These are phyloP conservation scores for Raddia guianensis DNA, from an alignment of 176 grass and related monocot genomes.

Conservation along the genomic window DNA sequence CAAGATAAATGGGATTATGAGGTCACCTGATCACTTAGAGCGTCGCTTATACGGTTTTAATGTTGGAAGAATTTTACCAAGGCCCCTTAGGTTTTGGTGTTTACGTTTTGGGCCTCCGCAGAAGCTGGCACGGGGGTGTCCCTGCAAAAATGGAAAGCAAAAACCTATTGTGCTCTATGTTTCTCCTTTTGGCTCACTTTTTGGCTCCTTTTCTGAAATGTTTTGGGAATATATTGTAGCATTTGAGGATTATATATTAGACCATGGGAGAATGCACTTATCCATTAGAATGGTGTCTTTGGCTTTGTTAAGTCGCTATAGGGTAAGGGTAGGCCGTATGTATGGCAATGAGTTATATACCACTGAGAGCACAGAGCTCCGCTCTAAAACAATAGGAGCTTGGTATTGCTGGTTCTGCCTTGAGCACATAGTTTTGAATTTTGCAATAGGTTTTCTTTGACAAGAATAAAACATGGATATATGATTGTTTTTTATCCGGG, in stretches of 20 bases:
- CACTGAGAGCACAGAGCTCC: not conserved
- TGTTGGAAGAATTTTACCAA: constrained; percentile 7
- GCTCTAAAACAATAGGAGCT: not conserved
- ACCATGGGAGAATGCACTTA: constrained; percentile 48
- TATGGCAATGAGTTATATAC: constrained; percentile 19
- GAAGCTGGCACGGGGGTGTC: constrained; percentile 20
- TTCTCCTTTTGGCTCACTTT: constrained; percentile 12
- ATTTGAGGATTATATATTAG: constrained; percentile 43
- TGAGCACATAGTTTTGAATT: constrained; percentile 13
- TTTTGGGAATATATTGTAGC: constrained; percentile 38
- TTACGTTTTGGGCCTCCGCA: not conserved
- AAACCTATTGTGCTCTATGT: constrained; percentile 38
- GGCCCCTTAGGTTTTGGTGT: not conserved
- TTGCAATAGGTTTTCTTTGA: not conserved
- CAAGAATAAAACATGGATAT: not conserved
- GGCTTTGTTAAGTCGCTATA: constrained; percentile 33
- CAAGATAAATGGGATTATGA: constrained; percentile 39
- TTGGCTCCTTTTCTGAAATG: constrained; percentile 36
- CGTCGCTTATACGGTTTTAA: not conserved
- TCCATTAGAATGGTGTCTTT: constrained; percentile 50
- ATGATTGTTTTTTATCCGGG: too few species aligned
- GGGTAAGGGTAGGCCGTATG: not conserved
- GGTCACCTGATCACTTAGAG: constrained; percentile 33
- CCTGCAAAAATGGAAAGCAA: constrained; percentile 39
- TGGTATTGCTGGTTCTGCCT: not conserved